phyloP scores from a whole-genome alignment of 2,329 filamentous ascomycete species.

The Pestalotiopsis sp. region DNA sequence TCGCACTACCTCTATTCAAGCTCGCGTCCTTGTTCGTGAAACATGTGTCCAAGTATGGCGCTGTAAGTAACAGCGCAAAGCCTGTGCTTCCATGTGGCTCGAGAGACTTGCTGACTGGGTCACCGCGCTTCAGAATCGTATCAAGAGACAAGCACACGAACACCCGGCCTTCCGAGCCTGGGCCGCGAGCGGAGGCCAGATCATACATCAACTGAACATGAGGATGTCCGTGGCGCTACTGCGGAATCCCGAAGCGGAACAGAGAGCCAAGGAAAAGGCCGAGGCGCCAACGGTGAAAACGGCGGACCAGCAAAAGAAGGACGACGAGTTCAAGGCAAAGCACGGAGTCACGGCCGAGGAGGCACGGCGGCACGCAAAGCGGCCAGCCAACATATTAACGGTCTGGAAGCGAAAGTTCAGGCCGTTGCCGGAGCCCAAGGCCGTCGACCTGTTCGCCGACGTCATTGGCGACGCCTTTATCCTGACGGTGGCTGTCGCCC shows the following conservation, averaged over 20 bases:
- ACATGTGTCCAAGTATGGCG: slow-evolving; percentile 69
- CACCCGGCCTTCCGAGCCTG: slow-evolving; percentile 61
- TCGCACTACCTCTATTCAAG: slow-evolving; percentile 67
- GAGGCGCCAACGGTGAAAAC: slow-evolving; percentile 66
- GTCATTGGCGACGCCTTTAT: slow-evolving; percentile 66
- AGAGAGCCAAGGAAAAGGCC: slow-evolving; percentile 60
- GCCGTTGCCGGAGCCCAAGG: slow-evolving; percentile 62
- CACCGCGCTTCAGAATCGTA: slow-evolving; percentile 53
- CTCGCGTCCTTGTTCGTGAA: slow-evolving; percentile 64
- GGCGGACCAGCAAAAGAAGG: slow-evolving; percentile 58
- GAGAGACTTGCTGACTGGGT: not conserved
- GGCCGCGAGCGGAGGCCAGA: slow-evolving; percentile 62
- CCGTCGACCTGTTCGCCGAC: slow-evolving; percentile 67
- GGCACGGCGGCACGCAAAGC: slow-evolving; percentile 20
- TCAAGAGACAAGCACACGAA: slow-evolving; percentile 66
- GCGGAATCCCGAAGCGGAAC: slow-evolving; percentile 57
- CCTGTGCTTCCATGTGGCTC: not conserved
- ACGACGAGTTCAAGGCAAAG: slow-evolving; percentile 48
- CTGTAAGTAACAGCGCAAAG: slow-evolving; percentile 47
- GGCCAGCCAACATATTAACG: slow-evolving; percentile 40
- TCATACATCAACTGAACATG: slow-evolving; percentile 69
- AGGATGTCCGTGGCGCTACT: slow-evolving; percentile 59
- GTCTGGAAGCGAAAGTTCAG: slow-evolving; percentile 65
- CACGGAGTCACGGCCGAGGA: slow-evolving; percentile 37
- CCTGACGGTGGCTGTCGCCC: slow-evolving; percentile 53